Conservation (phyloP, 495 filamentous ascomycete species). For the Neurospora sp. region DNA sequence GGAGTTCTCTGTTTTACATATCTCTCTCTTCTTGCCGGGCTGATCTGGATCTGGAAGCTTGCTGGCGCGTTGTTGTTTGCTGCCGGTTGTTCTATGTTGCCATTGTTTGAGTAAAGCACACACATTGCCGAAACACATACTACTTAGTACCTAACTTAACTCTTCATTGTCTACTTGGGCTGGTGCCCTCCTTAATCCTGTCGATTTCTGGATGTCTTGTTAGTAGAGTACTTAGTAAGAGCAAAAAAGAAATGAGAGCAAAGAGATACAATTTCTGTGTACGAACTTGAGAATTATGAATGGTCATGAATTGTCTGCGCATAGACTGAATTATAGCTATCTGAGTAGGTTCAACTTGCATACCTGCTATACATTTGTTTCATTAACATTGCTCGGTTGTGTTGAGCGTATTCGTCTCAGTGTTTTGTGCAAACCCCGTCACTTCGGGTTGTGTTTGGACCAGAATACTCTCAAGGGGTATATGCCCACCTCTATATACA, state of each 20-base stretch:
- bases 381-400: not conserved
- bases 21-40: not conserved
- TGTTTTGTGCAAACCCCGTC: too few species aligned
- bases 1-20: not conserved
- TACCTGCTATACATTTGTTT: not conserved
- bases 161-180: not conserved
- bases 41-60: not conserved
- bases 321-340: not conserved
- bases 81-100: not conserved
- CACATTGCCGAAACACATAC: not conserved
- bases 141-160: not conserved
- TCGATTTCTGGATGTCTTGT: not conserved
- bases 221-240: not conserved
- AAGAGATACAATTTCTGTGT: not conserved
- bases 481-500: not conserved
- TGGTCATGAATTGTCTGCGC: not conserved
- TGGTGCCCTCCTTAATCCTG: not conserved
- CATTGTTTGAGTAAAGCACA: not conserved
- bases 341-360: not conserved
- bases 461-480: not conserved
- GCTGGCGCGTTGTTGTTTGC: not conserved
- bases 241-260: not conserved
- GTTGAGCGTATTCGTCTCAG: too few species aligned
- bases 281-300: not conserved
- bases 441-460: not conserved